These are phyloP conservation scores for Chaetomiaceae sp. DNA, from an alignment of 2,329 filamentous ascomycete species.

Conservation along the genomic window DNA sequence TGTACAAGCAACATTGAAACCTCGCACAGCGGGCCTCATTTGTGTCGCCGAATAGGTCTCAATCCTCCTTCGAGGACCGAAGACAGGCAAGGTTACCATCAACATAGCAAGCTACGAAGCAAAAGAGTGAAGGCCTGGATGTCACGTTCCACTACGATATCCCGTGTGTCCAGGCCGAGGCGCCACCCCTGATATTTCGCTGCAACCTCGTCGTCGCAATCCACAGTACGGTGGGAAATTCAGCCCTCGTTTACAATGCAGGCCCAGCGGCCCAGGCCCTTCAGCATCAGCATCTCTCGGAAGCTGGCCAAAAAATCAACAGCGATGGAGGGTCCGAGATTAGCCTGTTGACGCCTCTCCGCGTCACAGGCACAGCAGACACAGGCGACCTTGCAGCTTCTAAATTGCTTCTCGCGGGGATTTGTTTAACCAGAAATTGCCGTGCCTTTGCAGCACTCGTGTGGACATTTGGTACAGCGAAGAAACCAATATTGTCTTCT, in stretches of 20 bases:
- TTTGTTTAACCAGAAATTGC: conserved; percentile 14
- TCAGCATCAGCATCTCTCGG: background rate
- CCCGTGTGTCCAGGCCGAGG: too few species aligned
- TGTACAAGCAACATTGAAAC: too few species aligned
- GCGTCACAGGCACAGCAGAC: background rate
- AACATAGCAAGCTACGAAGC: background rate
- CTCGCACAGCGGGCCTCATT: too few species aligned
- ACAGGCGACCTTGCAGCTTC: conserved; percentile 1
- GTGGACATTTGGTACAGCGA: background rate
- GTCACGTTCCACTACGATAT: background rate
- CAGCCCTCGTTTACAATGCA: background rate
- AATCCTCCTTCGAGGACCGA: background rate
- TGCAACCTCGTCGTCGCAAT: background rate
- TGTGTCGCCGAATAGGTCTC: too few species aligned
- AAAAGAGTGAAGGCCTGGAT: too few species aligned
- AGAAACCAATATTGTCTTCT: conserved; percentile 1
- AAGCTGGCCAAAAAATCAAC: background rate
- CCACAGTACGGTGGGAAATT: background rate
- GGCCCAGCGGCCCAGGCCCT: background rate
- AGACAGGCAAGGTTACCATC: background rate
- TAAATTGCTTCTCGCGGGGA: conserved; percentile 7
- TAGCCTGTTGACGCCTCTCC: background rate
- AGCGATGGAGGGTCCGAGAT: background rate
- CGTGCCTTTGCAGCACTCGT: background rate
- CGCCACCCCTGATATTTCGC: background rate